Evolutionary conservation across 495 filamentous ascomycete genomes (phyloP).

Genomic region (Aspergillus incahuasiensis): DNA sequence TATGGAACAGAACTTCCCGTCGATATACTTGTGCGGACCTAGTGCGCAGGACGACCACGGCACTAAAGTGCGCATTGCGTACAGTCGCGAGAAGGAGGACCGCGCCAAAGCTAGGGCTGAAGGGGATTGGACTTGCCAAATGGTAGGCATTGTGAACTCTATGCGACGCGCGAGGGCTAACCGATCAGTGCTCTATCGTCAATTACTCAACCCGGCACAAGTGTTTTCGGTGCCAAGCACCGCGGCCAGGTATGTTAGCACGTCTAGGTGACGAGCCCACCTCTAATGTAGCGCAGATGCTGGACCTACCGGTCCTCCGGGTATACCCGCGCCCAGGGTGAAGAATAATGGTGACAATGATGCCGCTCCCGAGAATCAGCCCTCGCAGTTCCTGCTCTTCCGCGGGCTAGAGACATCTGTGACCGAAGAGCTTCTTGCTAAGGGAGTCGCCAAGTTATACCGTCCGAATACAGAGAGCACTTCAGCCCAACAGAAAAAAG

Average conservation of each 20-base stretch:
- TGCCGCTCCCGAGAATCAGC: slow-evolving; percentile 64
- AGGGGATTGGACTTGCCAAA: slow-evolving; percentile 73
- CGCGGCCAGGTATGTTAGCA: slow-evolving; percentile 57
- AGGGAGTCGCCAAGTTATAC: slow-evolving; percentile 75
- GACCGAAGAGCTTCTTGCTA: slow-evolving; percentile 72
- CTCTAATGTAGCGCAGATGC: slow-evolving; percentile 23
- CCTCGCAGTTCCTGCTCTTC: slow-evolving; percentile 79
- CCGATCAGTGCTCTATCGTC: slow-evolving; percentile 58
- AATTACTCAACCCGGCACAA: slow-evolving; percentile 66
- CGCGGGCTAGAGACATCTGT: slow-evolving; percentile 69
- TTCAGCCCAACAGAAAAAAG: slow-evolving; percentile 42
- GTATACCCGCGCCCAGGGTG: slow-evolving; percentile 32
- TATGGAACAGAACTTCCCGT: slow-evolving; percentile 60
- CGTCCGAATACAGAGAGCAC: slow-evolving; percentile 36
- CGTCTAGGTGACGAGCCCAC: not conserved
- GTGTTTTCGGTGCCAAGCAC: slow-evolving; percentile 72
- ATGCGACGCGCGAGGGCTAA: slow-evolving; percentile 1
- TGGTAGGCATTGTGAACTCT: slow-evolving; percentile 40
- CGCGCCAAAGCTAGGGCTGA: slow-evolving; percentile 49
- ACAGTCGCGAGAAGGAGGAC: slow-evolving; percentile 54
- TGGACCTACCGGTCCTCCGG: slow-evolving; percentile 26
- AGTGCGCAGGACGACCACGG: slow-evolving; percentile 46
- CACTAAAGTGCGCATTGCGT: slow-evolving; percentile 57
- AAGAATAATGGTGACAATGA: slow-evolving; percentile 76
- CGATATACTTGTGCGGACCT: slow-evolving; percentile 52